A percentile compares a stretch with the other conserved stretches of the same genome.
These are phyloP conservation scores for Suillus luteus DNA, from an alignment of 768 basidiomycete species.

Conservation along the genomic window DNA sequence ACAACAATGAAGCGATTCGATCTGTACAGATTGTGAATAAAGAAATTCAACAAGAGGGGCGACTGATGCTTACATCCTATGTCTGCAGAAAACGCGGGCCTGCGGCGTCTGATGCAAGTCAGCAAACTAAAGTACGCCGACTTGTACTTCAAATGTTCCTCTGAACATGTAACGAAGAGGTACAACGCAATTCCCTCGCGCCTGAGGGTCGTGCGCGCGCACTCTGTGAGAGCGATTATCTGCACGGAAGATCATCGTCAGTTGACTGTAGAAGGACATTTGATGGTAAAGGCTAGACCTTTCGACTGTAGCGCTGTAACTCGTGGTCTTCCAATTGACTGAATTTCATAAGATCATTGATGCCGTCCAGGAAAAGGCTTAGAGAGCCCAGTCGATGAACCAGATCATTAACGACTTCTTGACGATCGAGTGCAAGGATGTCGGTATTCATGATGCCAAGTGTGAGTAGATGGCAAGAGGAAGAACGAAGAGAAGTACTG, in stretches of 20 bases:
- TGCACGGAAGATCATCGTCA: neutral
- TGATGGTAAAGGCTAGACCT: slow-evolving; percentile 18
- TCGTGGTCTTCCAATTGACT: slow-evolving; percentile 20
- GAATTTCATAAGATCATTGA: slow-evolving; percentile 8
- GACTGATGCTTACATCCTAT: slow-evolving; percentile 25
- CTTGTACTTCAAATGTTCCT: slow-evolving; percentile 15
- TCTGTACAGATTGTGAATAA: no score
- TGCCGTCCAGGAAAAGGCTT: no score
- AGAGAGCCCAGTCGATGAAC: no score
- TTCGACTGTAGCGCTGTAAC: slow-evolving; percentile 29
- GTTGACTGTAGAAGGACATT: neutral
- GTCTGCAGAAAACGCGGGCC: slow-evolving; percentile 19
- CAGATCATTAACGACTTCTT: no score
- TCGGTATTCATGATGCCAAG: no score
- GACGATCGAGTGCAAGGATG: no score
- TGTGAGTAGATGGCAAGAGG: slow-evolving; percentile 11
- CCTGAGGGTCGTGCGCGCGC: slow-evolving; percentile 48
- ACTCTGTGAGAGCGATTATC: slow-evolving; percentile 45
- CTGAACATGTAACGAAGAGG: slow-evolving; percentile 47
- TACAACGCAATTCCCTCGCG: slow-evolving; percentile 46
- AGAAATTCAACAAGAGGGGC: neutral
- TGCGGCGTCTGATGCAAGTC: no score
- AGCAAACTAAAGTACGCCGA: no score
- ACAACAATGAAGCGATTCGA: no score
- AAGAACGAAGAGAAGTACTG: slow-evolving; percentile 14